Percentiles rank a stretch among this genome's conserved stretches.
Evolutionary conservation across 2,329 filamentous ascomycete species (phyloP).

Genomic region (Drechslerella coelobrocha): DNA sequence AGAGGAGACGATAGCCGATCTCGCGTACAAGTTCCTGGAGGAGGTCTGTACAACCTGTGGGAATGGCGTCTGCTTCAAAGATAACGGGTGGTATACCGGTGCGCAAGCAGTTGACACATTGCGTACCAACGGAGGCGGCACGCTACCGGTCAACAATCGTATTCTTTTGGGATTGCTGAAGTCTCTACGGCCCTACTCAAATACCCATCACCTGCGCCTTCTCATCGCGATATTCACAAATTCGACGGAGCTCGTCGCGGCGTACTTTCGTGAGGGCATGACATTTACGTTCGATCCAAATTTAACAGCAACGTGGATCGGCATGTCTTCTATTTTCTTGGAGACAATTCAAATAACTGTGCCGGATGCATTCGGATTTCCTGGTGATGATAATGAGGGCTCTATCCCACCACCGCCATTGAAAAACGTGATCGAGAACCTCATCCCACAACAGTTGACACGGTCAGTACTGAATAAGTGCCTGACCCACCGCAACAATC

Average conservation of each 20-base stretch:
- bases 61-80: constrained; percentile 76
- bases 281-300: constrained; percentile 90
- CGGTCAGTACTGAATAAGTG: constrained; percentile 81
- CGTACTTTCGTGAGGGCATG: constrained; percentile 82
- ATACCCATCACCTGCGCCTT: constrained; percentile 79
- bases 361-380: constrained; percentile 74
- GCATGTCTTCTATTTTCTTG: constrained; percentile 87
- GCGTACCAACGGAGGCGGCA: constrained; percentile 64
- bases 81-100: constrained; percentile 81
- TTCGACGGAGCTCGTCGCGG: constrained; percentile 83
- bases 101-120: constrained; percentile 58
- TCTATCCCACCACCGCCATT: constrained; percentile 75
- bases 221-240: constrained; percentile 78
- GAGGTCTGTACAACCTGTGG: constrained; percentile 75
- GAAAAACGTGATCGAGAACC: constrained; percentile 79
- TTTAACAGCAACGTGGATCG: constrained; percentile 90
- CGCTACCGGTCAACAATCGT: constrained; percentile 78
- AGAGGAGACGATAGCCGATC: constrained; percentile 68
- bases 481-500: constrained; percentile 73
- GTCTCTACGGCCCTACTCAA: constrained; percentile 81
- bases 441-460: constrained; percentile 81
- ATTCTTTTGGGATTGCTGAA: constrained; percentile 79
- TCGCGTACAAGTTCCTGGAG: constrained; percentile 77
- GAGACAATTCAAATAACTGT: constrained; percentile 77
- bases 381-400: constrained; percentile 63